These are phyloP conservation scores for Fusarium musae DNA, from an alignment of 2,329 filamentous ascomycete species.

Conservation along the genomic window DNA sequence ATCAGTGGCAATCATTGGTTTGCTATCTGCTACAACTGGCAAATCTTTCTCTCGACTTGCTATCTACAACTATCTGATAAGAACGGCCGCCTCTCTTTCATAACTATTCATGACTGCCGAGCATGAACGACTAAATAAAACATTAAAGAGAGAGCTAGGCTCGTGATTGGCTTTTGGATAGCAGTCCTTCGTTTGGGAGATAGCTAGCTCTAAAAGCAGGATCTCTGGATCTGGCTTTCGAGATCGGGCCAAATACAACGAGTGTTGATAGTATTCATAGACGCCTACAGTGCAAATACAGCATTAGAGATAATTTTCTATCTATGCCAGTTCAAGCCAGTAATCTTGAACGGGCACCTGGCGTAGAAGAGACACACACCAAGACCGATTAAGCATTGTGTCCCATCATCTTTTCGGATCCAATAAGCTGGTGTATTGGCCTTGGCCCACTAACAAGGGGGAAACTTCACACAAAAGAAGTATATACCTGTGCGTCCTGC, in stretches of 20 bases:
- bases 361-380: not conserved
- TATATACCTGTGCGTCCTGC: not conserved
- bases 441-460: not conserved
- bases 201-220: not conserved
- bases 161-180: too few relatives aligned
- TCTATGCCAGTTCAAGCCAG: rapidly evolving
- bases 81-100: too few relatives aligned
- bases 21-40: too few relatives aligned
- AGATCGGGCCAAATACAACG: rapidly evolving
- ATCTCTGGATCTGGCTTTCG: not conserved
- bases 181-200: rapidly evolving
- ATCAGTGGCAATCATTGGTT: too few relatives aligned
- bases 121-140: too few relatives aligned
- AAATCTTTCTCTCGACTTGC: too few relatives aligned
- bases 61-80: too few relatives aligned
- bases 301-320: not conserved
- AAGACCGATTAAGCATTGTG: rapidly evolving
- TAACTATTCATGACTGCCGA: too few relatives aligned
- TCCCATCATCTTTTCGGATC: not conserved
- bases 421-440: not conserved
- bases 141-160: too few relatives aligned
- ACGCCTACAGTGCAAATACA: not conserved
- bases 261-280: not conserved
- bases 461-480: not conserved
- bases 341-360: not conserved